Percentiles rank a stretch among this genome's conserved stretches.
phyloP scores from a whole-genome alignment of 108 stramenopile species.

The Cyclotella choctawhatcheeana region DNA sequence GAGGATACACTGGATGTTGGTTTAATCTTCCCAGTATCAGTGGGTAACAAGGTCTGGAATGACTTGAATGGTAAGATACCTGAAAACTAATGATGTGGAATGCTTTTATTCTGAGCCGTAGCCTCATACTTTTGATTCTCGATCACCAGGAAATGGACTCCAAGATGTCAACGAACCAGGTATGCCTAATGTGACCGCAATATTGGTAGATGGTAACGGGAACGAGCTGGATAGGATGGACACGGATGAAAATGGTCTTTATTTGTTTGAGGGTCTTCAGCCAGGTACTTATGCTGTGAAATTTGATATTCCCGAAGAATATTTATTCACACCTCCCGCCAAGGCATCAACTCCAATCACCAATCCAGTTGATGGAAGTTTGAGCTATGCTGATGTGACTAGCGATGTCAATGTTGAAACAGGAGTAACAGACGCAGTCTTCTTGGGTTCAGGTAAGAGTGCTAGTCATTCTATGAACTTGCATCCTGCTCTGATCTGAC shows the following conservation, averaged over 20 bases:
- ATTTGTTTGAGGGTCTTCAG: conserved; percentile 25
- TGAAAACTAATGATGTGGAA: background rate
- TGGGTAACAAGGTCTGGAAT: conserved; percentile 54
- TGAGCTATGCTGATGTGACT: conserved; percentile 42
- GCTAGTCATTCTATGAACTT: no score
- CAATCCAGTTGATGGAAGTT: conserved; percentile 37
- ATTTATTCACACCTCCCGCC: conserved; percentile 38
- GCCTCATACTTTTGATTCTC: background rate
- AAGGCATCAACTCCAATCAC: conserved; percentile 31
- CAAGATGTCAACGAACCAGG: conserved; percentile 41
- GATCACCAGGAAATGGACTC: conserved; percentile 17
- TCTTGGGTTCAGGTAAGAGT: conserved; percentile 13
- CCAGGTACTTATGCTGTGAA: conserved; percentile 47
- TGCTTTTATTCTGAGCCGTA: background rate
- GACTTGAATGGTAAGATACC: conserved; percentile 39
- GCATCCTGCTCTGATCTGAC: no score
- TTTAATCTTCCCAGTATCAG: conserved; percentile 28
- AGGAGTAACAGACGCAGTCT: conserved; percentile 24
- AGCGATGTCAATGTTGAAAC: conserved; percentile 42
- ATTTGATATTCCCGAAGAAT: conserved; percentile 42
- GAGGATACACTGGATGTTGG: conserved; percentile 33
- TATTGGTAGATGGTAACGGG: conserved; percentile 25
- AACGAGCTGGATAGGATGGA: conserved; percentile 7
- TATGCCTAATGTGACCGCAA: conserved; percentile 29
- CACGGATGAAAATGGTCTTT: conserved; percentile 41